Conservation (phyloP, 1,139 yeast species). For the Taiozyma sp. region DNA sequence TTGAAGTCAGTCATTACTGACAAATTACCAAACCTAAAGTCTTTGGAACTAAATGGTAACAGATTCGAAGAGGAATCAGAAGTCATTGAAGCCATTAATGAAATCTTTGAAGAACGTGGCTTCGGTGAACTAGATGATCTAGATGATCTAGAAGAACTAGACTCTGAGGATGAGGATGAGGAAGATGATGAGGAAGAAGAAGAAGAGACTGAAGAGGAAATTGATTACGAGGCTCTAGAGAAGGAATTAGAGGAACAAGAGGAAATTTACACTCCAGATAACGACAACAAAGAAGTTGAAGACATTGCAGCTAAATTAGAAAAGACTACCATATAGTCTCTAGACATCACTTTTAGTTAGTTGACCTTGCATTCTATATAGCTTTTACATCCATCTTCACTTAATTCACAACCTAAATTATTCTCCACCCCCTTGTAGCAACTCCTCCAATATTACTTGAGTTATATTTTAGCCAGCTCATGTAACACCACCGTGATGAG, state of each 20-base stretch:
- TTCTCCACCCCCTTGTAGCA: no score
- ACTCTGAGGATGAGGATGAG: constrained; percentile 74
- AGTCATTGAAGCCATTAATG: constrained; percentile 48
- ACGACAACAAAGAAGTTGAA: constrained; percentile 45
- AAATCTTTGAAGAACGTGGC: constrained; percentile 68
- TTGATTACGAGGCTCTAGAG: constrained; percentile 38
- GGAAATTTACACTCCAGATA: constrained; percentile 28
- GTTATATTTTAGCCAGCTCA: no score
- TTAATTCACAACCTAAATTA: neutral
- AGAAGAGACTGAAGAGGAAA: constrained; percentile 43
- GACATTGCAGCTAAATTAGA: constrained; percentile 56
- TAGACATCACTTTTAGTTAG: neutral
- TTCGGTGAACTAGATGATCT: constrained; percentile 83
- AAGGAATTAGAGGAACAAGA: constrained; percentile 45
- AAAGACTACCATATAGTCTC: constrained; percentile 40
- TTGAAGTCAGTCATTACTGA: constrained; percentile 48
- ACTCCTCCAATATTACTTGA: no score
- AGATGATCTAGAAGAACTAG: constrained; percentile 90
- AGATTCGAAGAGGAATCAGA: constrained; percentile 77
- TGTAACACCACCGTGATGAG: no score
- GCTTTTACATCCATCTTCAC: neutral
- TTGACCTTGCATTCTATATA: neutral
- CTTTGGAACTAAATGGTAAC: constrained; percentile 88
- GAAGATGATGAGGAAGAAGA: constrained; percentile 53
- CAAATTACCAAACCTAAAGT: constrained; percentile 57